Evolutionary conservation across 2,329 filamentous ascomycete genomes (phyloP), one percentile per base, ranked within the genome.

Genomic region (Sclerotinia minor): DNA sequence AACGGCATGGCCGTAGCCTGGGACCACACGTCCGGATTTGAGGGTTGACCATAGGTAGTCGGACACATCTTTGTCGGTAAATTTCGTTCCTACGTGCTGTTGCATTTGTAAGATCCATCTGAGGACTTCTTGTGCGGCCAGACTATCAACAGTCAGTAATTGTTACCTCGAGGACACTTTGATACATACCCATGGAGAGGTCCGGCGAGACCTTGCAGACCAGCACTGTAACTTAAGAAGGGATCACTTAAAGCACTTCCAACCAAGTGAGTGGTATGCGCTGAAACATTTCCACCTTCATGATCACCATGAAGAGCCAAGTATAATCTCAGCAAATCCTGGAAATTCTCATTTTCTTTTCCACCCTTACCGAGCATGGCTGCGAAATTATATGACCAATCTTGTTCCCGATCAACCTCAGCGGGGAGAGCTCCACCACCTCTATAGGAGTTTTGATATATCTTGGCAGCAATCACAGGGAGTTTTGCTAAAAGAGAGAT

Each of bases 301-400:
- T 99, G 95, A 80, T 99, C 95, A 71, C 95, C 95, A 80, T 99
- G 95, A 6, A 99, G 89, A 61, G 95, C 94, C 32, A 99, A 88
- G 81, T 99, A 99, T 44, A 99, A 83, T 74, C 95, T 88, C 71
- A 99, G 86, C 26, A 99, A 85, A 76, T 99, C 95, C 79, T 98
- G 94, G 85, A 99, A 97, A 79, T 92, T 91, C 81, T 94, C 92
- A 75, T 98, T 90, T 80, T 96, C 84, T 79, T 90, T 87, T 73
- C 93, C 92, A 63, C 89, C 87, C 83, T 96, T 97, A 77, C 94
- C 94, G 65, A 98, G 87, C 88, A 98, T 93, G 72, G 93, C 92
- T 57, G 95, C 95, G 77, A 97, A 99, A 85, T 99, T 99, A 85
- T 97, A 96, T 0, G 94, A 90, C 95, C 95, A 99, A 81, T 99